A percentile compares a stretch with the other conserved stretches of the same genome.
Evolutionary conservation across 495 filamentous ascomycete genomes (phyloP).

Genomic region (Penicillium samsonianum): DNA sequence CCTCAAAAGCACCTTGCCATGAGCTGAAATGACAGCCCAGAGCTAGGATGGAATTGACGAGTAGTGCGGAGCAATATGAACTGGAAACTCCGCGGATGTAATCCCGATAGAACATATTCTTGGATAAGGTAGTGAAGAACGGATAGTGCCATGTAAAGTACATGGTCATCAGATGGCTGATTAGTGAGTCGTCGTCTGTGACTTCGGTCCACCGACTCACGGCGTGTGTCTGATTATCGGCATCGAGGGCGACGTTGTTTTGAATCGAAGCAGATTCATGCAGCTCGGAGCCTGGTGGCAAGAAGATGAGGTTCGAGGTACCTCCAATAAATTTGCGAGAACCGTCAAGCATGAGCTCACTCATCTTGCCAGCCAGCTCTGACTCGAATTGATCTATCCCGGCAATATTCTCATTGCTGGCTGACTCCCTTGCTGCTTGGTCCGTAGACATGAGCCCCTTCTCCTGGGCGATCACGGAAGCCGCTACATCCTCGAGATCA

Average conservation of each 20-base stretch:
- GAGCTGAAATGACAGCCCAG: conserved; percentile 96
- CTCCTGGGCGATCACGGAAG: conserved; percentile 66
- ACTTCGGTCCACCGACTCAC: conserved; percentile 85
- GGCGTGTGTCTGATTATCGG: conserved; percentile 36
- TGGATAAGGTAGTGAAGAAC: conserved; percentile 93
- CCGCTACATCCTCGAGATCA: conserved; percentile 85
- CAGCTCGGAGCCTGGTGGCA: conserved; percentile 57
- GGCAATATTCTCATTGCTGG: conserved; percentile 31
- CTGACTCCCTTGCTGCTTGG: conserved; percentile 19
- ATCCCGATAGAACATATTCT: conserved; percentile 82
- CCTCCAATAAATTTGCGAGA: conserved; percentile 91
- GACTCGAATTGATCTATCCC: conserved; percentile 70
- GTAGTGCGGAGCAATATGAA: conserved; percentile 79
- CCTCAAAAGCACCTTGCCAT: conserved; percentile 65
- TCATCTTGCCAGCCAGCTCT: conserved; percentile 90
- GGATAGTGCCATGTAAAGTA: conserved; percentile 99
- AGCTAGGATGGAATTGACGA: conserved; percentile 96
- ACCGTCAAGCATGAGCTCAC: conserved; percentile 86
- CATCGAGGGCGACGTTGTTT: conserved; percentile 21
- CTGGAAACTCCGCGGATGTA: conserved; percentile 67
- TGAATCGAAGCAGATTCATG: conserved; percentile 44
- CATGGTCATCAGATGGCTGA: conserved; percentile 90
- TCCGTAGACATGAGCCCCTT: conserved; percentile 32
- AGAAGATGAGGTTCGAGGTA: conserved; percentile 89
- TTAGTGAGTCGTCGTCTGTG: conserved; percentile 73